phyloP scores from a whole-genome alignment of 495 filamentous ascomycete species.

The Xylaria curta region DNA sequence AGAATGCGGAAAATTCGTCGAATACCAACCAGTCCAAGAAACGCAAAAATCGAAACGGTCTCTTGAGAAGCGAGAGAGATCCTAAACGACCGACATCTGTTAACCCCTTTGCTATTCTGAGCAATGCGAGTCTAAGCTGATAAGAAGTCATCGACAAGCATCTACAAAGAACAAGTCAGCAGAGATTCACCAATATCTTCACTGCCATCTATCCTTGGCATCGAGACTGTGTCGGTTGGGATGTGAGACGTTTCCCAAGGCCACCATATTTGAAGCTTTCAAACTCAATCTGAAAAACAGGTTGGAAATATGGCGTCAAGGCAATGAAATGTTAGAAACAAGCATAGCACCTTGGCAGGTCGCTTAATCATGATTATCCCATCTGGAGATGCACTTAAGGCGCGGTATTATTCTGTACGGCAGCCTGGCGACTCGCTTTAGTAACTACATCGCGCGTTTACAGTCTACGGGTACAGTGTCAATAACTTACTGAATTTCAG shows the following conservation, averaged over 20 bases:
- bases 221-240: background rate
- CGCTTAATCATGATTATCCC: no score
- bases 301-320: background rate
- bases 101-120: conserved; percentile 36
- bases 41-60: background rate
- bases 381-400: background rate
- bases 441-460: background rate
- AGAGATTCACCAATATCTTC: background rate
- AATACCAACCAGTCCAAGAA: conserved; percentile 15
- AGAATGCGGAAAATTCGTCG: conserved; percentile 1
- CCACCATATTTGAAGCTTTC: background rate
- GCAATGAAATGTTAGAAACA: no score
- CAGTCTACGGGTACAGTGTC: background rate
- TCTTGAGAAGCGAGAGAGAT: conserved; percentile 17
- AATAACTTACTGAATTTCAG: background rate
- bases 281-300: background rate
- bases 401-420: background rate
- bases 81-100: conserved; percentile 24
- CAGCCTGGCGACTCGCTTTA: background rate
- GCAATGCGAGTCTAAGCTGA: conserved; percentile 29
- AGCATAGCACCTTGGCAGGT: no score
- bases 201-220: background rate
- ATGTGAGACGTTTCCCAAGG: background rate
- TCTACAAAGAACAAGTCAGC: background rate
- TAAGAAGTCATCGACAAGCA: background rate